phyloP scores from a whole-genome alignment of 2,329 filamentous ascomycete genomes.

The Amauroascus verrucosus region DNA sequence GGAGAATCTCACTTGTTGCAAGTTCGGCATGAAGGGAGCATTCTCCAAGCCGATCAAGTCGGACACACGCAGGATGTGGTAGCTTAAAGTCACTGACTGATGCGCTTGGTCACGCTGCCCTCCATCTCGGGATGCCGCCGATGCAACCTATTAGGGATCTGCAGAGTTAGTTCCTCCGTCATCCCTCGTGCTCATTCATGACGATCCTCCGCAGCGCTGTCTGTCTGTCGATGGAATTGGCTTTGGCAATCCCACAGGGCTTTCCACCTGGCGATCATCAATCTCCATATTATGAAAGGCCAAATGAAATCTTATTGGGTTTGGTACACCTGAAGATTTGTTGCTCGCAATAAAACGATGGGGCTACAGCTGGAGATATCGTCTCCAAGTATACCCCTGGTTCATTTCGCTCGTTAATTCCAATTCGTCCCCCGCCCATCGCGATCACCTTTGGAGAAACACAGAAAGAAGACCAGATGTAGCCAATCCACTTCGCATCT shows the following conservation, averaged over 20 bases:
- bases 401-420: no score
- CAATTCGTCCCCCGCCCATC: no score
- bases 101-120: not conserved
- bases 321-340: no score
- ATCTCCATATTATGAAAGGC: not conserved
- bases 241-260: not conserved
- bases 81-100: not conserved
- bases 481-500: no score
- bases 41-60: slow-evolving; percentile 16
- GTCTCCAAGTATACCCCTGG: no score
- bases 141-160: not conserved
- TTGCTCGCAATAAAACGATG: no score
- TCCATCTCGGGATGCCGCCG: not conserved
- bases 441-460: no score
- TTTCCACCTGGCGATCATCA: no score
- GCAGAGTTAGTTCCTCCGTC: not conserved
- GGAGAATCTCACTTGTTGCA: no score
- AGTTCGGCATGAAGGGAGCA: not conserved
- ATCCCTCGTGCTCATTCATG: not conserved
- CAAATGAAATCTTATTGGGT: no score
- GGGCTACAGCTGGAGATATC: no score
- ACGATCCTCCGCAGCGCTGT: not conserved
- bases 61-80: not conserved
- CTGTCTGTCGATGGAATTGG: not conserved
- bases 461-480: no score